These are phyloP conservation scores for Rubus parviflorus DNA, from an alignment of 306 rosid species.

Conservation along the genomic window DNA sequence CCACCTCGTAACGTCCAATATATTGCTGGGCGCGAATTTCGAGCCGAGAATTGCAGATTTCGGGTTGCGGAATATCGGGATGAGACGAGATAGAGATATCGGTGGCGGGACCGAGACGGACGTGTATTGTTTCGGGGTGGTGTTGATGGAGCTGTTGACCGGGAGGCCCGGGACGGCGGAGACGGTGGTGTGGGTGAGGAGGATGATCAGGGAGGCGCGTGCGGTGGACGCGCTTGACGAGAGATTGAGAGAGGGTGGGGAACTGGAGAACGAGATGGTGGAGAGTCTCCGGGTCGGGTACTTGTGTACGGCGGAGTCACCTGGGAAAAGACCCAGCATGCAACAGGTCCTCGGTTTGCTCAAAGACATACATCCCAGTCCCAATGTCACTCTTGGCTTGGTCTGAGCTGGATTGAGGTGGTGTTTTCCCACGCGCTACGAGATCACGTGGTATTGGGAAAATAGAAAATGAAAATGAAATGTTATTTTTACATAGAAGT, in stretches of 20 bases:
- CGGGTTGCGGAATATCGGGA: constrained; percentile 47
- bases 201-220: constrained; percentile 70
- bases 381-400: constrained; percentile 18
- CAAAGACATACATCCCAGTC: constrained; percentile 59
- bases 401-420: constrained; percentile 15
- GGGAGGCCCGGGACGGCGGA: constrained; percentile 79
- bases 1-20: constrained; percentile 69
- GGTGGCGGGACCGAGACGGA: constrained; percentile 54
- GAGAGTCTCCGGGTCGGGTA: constrained; percentile 92
- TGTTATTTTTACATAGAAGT: neutral
- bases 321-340: constrained; percentile 86
- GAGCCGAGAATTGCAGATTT: constrained; percentile 80
- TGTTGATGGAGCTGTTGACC: constrained; percentile 84
- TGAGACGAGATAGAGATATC: constrained; percentile 18
- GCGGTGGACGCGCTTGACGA: constrained; percentile 55
- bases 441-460: neutral
- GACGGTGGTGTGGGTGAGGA: constrained; percentile 81
- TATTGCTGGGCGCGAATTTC: constrained; percentile 65
- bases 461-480: neutral
- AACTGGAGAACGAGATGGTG: constrained; percentile 60
- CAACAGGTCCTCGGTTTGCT: constrained; percentile 86
- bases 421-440: neutral
- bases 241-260: constrained; percentile 42
- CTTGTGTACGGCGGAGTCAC: constrained; percentile 84
- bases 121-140: constrained; percentile 94